phyloP scores from a whole-genome alignment of 2,329 filamentous ascomycete genomes.

The Westerdykella aurantiaca region DNA sequence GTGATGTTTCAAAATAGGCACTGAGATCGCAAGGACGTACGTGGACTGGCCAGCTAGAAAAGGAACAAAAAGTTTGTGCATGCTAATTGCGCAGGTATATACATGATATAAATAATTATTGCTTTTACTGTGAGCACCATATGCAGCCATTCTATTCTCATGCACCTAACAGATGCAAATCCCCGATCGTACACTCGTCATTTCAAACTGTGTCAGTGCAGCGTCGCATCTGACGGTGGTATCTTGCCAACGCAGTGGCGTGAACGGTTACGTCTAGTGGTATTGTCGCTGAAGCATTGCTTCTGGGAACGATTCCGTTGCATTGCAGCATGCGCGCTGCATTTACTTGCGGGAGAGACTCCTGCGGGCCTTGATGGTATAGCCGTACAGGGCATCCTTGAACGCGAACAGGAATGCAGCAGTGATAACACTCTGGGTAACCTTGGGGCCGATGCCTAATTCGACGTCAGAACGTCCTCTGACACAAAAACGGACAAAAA shows the following conservation, averaged over 20 bases:
- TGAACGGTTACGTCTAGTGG: too few species aligned
- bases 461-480: constrained; percentile 3
- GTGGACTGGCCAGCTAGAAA: too few species aligned
- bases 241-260: too few species aligned
- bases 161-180: background rate
- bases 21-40: too few species aligned
- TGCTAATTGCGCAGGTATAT: constrained; percentile 5
- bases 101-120: background rate
- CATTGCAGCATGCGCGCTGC: background rate
- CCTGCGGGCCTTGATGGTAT: constrained; percentile 62
- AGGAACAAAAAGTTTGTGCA: background rate
- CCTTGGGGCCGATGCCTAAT: constrained; percentile 86
- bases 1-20: too few species aligned
- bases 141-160: constrained; percentile 5
- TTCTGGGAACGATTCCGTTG: background rate
- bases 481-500: constrained; percentile 7
- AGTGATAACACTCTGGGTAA: constrained; percentile 93
- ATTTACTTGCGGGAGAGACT: constrained; percentile 24
- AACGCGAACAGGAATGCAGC: constrained; percentile 96
- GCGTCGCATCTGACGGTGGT: background rate
- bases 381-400: constrained; percentile 91
- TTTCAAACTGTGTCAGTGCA: background rate
- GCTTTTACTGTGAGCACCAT: background rate
- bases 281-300: too few species aligned
- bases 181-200: too few species aligned